Conservation (phyloP, 1,284 basidiomycete genomes). For the Heterobasidion parviporum region DNA sequence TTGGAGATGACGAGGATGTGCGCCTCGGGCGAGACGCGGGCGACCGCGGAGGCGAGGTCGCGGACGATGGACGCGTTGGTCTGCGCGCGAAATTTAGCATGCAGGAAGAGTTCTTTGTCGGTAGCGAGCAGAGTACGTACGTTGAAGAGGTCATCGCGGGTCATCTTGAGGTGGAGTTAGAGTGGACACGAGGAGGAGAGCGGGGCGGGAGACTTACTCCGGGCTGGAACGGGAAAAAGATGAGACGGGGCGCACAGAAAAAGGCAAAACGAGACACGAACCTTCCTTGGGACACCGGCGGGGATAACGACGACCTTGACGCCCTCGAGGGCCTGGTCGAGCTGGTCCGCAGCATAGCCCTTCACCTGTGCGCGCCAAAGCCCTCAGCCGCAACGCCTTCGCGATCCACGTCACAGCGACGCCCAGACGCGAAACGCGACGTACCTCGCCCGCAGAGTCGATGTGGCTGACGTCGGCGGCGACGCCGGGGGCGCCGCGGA, state of each 20-base stretch:
- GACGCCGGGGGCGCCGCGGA: conserved; percentile 88
- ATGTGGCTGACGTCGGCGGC: conserved; percentile 92
- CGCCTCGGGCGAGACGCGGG: conserved; percentile 83
- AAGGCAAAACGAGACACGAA: conserved; percentile 27
- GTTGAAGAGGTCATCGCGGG: conserved; percentile 99
- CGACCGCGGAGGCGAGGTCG: conserved; percentile 87
- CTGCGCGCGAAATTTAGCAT: conserved; percentile 25
- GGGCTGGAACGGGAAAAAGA: conserved; percentile 39
- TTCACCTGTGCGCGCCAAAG: conserved; percentile 42
- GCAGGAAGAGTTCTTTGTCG: background rate
- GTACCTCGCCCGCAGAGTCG: conserved; percentile 80
- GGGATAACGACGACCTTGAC: conserved; percentile 94
- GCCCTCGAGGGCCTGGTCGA: conserved; percentile 81
- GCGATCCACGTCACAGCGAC: background rate
- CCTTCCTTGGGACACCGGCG: conserved; percentile 94
- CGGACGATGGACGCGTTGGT: conserved; percentile 95
- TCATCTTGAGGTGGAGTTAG: conserved; percentile 57
- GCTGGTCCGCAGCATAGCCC: conserved; percentile 77
- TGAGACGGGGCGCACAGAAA: conserved; percentile 1
- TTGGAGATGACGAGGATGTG: conserved; percentile 96
- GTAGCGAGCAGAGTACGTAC: conserved; percentile 37
- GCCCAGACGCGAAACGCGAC: conserved; percentile 14
- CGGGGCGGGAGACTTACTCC: conserved; percentile 46
- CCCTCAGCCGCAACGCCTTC: conserved; percentile 1
- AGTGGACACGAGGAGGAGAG: conserved; percentile 11